Evolutionary conservation across 2,329 filamentous ascomycete species (phyloP).

Genomic region (Fusarium nisikadoi): DNA sequence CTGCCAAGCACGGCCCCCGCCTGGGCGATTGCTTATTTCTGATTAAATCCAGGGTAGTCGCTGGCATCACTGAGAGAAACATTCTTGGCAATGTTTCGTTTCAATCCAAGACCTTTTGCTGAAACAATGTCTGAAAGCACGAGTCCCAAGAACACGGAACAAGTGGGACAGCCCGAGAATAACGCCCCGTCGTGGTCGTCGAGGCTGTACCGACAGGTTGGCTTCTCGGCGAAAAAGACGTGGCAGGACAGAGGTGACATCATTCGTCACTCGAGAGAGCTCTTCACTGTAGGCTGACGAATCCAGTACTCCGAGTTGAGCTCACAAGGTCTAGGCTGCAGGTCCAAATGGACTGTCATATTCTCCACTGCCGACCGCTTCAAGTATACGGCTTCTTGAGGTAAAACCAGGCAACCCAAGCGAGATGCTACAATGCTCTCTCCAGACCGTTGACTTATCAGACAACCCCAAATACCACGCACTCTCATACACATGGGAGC

Average conservation of each 20-base stretch:
- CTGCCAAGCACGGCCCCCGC: neutral
- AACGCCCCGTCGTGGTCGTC: neutral
- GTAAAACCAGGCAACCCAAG: neutral
- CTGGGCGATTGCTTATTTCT: neutral
- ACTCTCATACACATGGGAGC: neutral
- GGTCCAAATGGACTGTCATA: neutral
- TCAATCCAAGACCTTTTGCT: neutral
- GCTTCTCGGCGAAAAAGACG: neutral
- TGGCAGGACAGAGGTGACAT: neutral
- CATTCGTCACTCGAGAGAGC: neutral
- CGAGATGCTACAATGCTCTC: neutral
- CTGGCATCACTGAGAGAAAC: neutral
- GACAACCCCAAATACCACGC: neutral
- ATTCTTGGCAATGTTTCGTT: neutral
- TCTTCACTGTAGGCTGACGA: neutral
- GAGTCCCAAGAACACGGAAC: neutral
- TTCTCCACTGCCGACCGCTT: neutral
- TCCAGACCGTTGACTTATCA: neutral
- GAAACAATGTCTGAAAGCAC: neutral
- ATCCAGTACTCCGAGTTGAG: fast-evolving
- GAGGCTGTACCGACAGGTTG: neutral
- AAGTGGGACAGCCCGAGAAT: neutral
- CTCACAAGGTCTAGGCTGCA: neutral
- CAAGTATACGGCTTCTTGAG: neutral
- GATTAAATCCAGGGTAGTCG: neutral